These are phyloP conservation scores for Protea cynaroides DNA, from an alignment of 164 flowering plant genomes.

Conservation along the genomic window DNA sequence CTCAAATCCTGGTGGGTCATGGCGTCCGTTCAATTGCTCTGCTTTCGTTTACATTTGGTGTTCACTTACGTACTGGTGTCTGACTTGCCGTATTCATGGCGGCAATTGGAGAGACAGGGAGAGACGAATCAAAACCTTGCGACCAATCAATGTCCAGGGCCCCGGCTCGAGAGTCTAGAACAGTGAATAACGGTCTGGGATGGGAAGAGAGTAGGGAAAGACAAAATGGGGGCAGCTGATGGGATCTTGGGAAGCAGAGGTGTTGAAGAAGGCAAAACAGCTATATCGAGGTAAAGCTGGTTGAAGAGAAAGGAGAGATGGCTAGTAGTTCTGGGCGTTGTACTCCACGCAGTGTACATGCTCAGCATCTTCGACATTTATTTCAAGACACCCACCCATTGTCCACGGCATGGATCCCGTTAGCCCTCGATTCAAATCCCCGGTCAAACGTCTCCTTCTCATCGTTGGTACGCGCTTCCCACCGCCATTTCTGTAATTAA, in stretches of 20 bases:
- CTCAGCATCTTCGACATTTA: slow-evolving; percentile 95
- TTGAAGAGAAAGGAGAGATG: slow-evolving; percentile 60
- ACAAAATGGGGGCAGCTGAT: slow-evolving; percentile 16
- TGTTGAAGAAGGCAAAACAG: slow-evolving; percentile 12
- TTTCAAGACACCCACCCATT: slow-evolving; percentile 89
- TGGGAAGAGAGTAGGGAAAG: no score
- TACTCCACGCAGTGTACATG: slow-evolving; percentile 90
- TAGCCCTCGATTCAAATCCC: slow-evolving; percentile 57
- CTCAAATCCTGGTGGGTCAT: no score
- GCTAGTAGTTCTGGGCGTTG: slow-evolving; percentile 78
- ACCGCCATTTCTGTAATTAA: slow-evolving; percentile 6
- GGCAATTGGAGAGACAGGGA: no score
- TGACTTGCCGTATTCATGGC: no score
- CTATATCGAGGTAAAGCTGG: slow-evolving; percentile 25
- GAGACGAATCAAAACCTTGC: no score
- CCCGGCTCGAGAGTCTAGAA: no score
- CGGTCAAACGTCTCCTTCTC: slow-evolving; percentile 90
- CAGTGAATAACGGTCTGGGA: no score
- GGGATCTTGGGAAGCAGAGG: slow-evolving; percentile 47
- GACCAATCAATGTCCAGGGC: no score
- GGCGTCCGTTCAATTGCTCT: no score
- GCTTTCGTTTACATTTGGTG: no score
- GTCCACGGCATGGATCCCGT: slow-evolving; percentile 96
- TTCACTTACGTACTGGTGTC: no score
- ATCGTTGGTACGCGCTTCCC: slow-evolving; percentile 46